phyloP scores from a whole-genome alignment of 192 early-diverging fungal species.

The Linnemannia exigua region DNA sequence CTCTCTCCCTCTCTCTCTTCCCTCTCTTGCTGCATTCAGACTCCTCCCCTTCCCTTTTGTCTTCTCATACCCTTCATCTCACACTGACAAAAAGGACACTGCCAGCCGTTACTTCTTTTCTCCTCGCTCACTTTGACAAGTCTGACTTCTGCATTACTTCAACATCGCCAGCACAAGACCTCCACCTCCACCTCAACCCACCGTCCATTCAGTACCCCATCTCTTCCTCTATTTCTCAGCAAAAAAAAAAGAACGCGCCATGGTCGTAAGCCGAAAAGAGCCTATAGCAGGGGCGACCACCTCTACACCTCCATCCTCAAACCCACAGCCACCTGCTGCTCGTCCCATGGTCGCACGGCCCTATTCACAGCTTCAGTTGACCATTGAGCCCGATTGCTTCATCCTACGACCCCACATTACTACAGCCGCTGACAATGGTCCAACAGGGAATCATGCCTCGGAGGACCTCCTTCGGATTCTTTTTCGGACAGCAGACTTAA shows the following conservation, averaged over 20 bases:
- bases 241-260: neutral
- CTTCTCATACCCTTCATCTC: neutral
- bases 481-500: neutral
- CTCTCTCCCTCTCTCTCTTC: conserved; percentile 1
- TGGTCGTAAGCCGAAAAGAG: neutral
- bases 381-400: conserved; percentile 46
- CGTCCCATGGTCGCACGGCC: conserved; percentile 16
- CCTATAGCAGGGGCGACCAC: neutral
- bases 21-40: neutral
- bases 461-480: conserved; percentile 18
- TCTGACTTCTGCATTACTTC: neutral
- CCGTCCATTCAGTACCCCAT: neutral
- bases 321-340: neutral
- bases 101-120: neutral
- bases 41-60: neutral
- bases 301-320: neutral
- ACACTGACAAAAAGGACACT: neutral
- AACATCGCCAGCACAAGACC: neutral
- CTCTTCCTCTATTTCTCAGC: neutral
- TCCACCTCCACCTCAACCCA: neutral
- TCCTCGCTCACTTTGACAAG: neutral
- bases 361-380: conserved; percentile 32
- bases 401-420: conserved; percentile 22
- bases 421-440: neutral
- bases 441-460: neutral